Evolutionary conservation across 192 early-diverging fungal species (phyloP), one percentile per base, ranked within the genome.

Genomic region (Backusella macrospora): DNA sequence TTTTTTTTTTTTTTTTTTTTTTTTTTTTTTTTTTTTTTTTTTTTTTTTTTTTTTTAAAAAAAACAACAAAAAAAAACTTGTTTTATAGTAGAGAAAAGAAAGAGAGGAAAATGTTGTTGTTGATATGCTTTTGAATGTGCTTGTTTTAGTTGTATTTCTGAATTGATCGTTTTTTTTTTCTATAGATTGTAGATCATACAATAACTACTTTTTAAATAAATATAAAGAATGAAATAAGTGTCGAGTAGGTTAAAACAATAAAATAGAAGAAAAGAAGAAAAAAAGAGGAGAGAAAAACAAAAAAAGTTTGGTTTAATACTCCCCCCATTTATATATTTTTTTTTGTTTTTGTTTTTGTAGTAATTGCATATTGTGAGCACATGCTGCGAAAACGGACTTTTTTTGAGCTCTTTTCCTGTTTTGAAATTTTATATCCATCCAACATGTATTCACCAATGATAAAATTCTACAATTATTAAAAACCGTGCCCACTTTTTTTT

Each of bases 391-490:
- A 59, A 59, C 52, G 52, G 52, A 59, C 52, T 59, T 59, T 46
- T 46, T 43, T 59, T 55, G 18, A 21, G 49, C 49, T 55, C 49
- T 55, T 55, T 55, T 55, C 49, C 49, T 55, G 49, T 55, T 55
- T 55, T 55, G 49, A 55, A 21, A 55, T 55, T 55, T 55, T 55
- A 55, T 55, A 55, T 12, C 49, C 49, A 55, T 55, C 49, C 49
- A 55, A 55, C n/a, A n/a, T n/a, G n/a, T n/a, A n/a, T 55, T 55
- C 49, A 55, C 52, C 52, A 59, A 59, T 59, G 52, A 59, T 59
- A 59, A 59, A 59, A 59, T 59, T 59, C 52, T 59, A 26, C 52
- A 59, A 59, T 59, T 59, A 59, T 59, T 59, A 59, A 34, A 34
- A 59, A 59, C 26, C 52, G 52, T 59, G 52, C 52, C 23, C 21